These are phyloP conservation scores for Penium margaritaceum DNA, from an alignment of 139 green algal species.

Conservation along the genomic window DNA sequence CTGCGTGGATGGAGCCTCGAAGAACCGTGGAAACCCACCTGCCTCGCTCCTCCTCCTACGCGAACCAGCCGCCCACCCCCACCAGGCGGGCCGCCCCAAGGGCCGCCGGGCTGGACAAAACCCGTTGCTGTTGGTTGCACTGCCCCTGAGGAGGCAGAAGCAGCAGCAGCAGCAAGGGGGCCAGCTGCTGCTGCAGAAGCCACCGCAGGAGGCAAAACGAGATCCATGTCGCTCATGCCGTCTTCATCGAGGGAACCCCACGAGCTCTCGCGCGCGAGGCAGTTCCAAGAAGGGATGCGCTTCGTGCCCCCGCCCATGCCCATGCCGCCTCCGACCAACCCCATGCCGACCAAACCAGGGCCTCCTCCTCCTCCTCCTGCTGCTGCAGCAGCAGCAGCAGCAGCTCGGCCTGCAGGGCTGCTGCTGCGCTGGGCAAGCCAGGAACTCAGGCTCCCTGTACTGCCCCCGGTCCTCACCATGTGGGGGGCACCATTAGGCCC, in stretches of 20 bases:
- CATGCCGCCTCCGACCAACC: background rate
- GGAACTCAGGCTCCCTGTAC: background rate
- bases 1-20: no score
- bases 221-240: conserved; percentile 4
- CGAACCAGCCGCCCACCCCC: background rate
- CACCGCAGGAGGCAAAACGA: no score
- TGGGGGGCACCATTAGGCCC: background rate
- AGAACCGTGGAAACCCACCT: no score
- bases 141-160: background rate
- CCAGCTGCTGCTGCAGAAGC: background rate
- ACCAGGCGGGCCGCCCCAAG: background rate
- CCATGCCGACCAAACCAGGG: background rate
- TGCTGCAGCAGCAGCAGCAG: background rate
- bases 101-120: background rate
- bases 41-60: no score
- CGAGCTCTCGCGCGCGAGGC: conserved; percentile 27
- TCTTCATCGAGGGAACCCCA: conserved; percentile 41
- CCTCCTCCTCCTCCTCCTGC: background rate
- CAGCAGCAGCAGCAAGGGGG: background rate
- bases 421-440: background rate
- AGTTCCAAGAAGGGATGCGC: conserved; percentile 47
- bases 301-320: background rate
- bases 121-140: background rate
- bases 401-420: background rate
- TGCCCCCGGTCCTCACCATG: background rate